A percentile compares a stretch with the other conserved stretches of the same genome.
phyloP scores from a whole-genome alignment of 768 basidiomycete species.

The Rhodotorula taiwanensis region DNA sequence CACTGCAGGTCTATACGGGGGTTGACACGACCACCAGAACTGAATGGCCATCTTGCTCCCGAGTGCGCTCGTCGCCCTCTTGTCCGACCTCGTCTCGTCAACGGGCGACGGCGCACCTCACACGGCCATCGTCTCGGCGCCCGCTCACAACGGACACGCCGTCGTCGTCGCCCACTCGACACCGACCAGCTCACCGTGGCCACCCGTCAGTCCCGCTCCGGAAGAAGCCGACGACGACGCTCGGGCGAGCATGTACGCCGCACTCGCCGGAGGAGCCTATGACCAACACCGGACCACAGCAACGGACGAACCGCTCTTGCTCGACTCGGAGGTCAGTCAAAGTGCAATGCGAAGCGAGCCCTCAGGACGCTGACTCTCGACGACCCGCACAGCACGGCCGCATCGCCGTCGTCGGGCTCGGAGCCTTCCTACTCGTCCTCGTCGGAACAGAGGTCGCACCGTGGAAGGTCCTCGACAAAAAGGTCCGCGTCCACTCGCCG shows the following conservation, averaged over 20 bases:
- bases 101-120: constrained; percentile 12
- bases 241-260: constrained; percentile 24
- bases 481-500: constrained; percentile 9
- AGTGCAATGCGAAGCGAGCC: too few species aligned
- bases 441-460: constrained; percentile 22
- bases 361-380: neutral
- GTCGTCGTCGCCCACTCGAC: constrained; percentile 15
- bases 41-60: constrained; percentile 11
- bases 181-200: constrained; percentile 1
- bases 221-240: constrained; percentile 7
- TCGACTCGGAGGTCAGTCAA: constrained; percentile 33
- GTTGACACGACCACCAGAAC: too few species aligned
- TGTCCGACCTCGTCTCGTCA: neutral
- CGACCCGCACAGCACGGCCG: constrained; percentile 20
- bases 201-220: neutral
- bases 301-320: constrained; percentile 12
- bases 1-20: neutral
- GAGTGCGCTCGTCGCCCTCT: constrained; percentile 9
- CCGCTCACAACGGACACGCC: neutral
- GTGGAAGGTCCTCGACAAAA: constrained; percentile 35
- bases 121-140: constrained; percentile 23
- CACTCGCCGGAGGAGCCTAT: constrained; percentile 22
- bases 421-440: constrained; percentile 33
- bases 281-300: neutral
- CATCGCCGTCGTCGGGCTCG: constrained; percentile 4